These are phyloP conservation scores for Linnemannia exigua DNA, from an alignment of 192 early-diverging fungal genomes.

Conservation along the genomic window DNA sequence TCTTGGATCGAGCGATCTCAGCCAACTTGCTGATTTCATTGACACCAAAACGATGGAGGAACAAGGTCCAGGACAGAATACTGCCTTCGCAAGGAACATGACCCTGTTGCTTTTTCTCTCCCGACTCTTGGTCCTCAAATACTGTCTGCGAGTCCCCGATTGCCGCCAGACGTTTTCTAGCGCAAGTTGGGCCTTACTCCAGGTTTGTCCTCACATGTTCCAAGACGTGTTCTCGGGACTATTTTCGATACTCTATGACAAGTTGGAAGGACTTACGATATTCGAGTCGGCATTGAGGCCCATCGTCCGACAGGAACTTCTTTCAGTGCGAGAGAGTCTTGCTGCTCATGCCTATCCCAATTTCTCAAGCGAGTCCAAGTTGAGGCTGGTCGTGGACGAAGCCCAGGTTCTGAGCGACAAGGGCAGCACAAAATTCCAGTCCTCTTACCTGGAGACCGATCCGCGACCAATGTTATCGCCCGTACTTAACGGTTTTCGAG, in stretches of 20 bases:
- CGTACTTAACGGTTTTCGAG: conserved; percentile 18
- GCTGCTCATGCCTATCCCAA: conserved; percentile 15
- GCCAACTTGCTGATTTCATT: conserved; percentile 17
- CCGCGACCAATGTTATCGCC: conserved; percentile 27
- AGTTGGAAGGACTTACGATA: not conserved
- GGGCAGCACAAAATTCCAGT: conserved; percentile 12
- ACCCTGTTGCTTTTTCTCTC: conserved; percentile 33
- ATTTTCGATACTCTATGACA: conserved; percentile 13
- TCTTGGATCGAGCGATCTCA: conserved; percentile 29
- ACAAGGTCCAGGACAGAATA: conserved; percentile 5
- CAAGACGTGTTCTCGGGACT: conserved; percentile 19
- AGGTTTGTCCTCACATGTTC: conserved; percentile 37
- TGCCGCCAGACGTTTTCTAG: conserved; percentile 33
- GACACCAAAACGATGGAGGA: conserved; percentile 12
- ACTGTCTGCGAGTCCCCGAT: conserved; percentile 23
- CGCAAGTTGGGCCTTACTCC: conserved; percentile 34
- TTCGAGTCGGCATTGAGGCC: conserved; percentile 4
- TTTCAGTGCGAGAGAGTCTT: conserved; percentile 10
- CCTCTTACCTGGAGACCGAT: conserved; percentile 14
- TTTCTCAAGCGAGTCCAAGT: conserved; percentile 14
- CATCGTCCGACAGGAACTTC: conserved; percentile 18
- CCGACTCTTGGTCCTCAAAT: conserved; percentile 28
- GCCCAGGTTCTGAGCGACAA: conserved; percentile 32
- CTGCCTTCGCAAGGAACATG: conserved; percentile 34
- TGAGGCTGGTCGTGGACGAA: conserved; percentile 35